Conservation (phyloP, 805 yeast species). For the Cyberlindnera japonica region DNA sequence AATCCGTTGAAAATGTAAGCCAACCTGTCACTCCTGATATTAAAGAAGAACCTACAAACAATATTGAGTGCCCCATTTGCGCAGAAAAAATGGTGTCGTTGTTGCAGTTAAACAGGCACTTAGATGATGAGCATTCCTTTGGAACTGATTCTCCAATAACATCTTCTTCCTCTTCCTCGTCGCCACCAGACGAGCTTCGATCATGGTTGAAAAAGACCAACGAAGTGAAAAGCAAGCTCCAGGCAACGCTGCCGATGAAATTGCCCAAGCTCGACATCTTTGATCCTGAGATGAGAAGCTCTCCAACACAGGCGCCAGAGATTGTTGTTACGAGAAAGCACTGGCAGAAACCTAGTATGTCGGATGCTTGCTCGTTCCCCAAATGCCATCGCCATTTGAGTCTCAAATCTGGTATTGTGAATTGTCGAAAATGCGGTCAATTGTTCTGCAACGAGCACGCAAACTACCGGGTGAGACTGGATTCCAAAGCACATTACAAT, state of each 20-base stretch:
- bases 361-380: conserved; percentile 39
- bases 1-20: conserved; percentile 8
- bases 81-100: conserved; percentile 51
- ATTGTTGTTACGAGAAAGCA: conserved; percentile 44
- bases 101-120: conserved; percentile 58
- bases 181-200: conserved; percentile 32
- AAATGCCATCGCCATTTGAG: conserved; percentile 43
- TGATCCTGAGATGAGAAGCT: conserved; percentile 36
- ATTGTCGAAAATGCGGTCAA: conserved; percentile 76
- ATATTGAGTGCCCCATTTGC: conserved; percentile 65
- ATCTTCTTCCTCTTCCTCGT: conserved; percentile 15
- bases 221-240: conserved; percentile 37
- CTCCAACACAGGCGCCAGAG: conserved; percentile 17
- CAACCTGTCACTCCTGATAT: conserved; percentile 3
- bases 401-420: conserved; percentile 53
- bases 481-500: conserved; percentile 44
- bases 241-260: conserved; percentile 34
- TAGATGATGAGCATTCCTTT: conserved; percentile 62
- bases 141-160: conserved; percentile 10
- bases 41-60: not conserved
- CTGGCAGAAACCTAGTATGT: conserved; percentile 51
- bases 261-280: conserved; percentile 45
- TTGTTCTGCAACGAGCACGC: conserved; percentile 68
- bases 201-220: conserved; percentile 42
- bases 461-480: conserved; percentile 46